Evolutionary conservation across 2,329 filamentous ascomycete genomes (phyloP).

Genomic region (Ascochyta fabae): DNA sequence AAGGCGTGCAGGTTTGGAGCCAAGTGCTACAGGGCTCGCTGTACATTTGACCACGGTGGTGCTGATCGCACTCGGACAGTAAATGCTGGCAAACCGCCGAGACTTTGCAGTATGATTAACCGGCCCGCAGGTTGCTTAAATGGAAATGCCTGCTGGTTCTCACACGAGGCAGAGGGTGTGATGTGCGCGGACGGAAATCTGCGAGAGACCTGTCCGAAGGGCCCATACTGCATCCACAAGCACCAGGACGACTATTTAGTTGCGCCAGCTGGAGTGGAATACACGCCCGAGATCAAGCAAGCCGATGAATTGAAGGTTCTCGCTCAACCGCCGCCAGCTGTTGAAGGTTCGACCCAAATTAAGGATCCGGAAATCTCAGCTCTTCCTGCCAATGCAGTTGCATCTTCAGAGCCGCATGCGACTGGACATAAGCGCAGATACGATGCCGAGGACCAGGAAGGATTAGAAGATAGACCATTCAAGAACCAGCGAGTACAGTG

Average conservation of each 20-base stretch:
- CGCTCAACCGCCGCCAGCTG: neutral
- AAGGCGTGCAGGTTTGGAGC: conserved; percentile 1
- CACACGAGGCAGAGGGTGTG: neutral
- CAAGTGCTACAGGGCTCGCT: neutral
- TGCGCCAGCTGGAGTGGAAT: neutral
- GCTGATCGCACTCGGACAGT: neutral
- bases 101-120: conserved; percentile 2
- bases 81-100: neutral
- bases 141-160: conserved; percentile 3
- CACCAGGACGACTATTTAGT: neutral
- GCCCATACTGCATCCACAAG: neutral
- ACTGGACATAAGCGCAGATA: neutral
- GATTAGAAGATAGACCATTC: neutral
- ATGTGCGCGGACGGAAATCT: neutral
- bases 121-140: neutral
- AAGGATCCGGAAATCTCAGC: neutral
- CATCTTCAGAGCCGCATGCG: neutral
- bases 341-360: neutral
- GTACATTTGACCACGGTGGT: neutral
- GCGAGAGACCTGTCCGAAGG: neutral
- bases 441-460: neutral
- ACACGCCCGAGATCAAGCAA: neutral
- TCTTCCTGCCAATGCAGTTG: neutral
- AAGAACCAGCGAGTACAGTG: neutral
- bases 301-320: neutral